phyloP scores from a whole-genome alignment of 176 grass and related monocot species.

The Neostapfia colusana region DNA sequence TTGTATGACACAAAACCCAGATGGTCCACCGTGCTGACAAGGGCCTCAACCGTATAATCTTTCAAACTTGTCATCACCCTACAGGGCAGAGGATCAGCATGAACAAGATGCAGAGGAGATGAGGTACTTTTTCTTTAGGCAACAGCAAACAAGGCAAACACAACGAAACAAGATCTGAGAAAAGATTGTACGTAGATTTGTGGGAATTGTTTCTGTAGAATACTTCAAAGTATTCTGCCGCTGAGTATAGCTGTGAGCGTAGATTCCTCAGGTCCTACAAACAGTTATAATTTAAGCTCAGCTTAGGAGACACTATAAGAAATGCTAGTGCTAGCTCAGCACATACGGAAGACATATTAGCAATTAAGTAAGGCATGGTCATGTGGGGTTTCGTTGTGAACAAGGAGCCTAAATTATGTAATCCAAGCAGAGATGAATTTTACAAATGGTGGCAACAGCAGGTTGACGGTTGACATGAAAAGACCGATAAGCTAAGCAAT shows the following conservation, averaged over 20 bases:
- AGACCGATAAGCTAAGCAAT: slow-evolving; percentile 30
- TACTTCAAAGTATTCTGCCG: slow-evolving; percentile 93
- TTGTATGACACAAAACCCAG: slow-evolving; percentile 93
- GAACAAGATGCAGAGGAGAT: slow-evolving; percentile 19
- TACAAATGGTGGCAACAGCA: slow-evolving; percentile 28
- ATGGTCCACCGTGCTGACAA: slow-evolving; percentile 86
- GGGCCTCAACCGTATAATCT: slow-evolving; percentile 83
- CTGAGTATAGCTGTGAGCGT: slow-evolving; percentile 87
- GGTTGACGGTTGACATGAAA: slow-evolving; percentile 19
- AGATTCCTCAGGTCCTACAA: slow-evolving; percentile 96
- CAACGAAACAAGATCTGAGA: slow-evolving; percentile 13
- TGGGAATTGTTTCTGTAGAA: slow-evolving; percentile 73
- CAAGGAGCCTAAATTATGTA: slow-evolving; percentile 48
- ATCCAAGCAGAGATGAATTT: slow-evolving; percentile 33
- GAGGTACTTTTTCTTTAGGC: slow-evolving; percentile 8
- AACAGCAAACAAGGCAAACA: slow-evolving; percentile 34
- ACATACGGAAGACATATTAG: slow-evolving; percentile 24
- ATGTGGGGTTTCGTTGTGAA: slow-evolving; percentile 41
- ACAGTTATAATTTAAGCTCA: slow-evolving; percentile 43
- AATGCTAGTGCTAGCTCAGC: slow-evolving; percentile 22
- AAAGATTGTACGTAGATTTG: slow-evolving; percentile 63
- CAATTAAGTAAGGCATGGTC: slow-evolving; percentile 41
- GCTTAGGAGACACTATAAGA: slow-evolving; percentile 49
- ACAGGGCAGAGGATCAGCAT: slow-evolving; percentile 33
- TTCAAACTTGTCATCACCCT: slow-evolving; percentile 82